Conservation (phyloP, 306 rosid species). For the Carpinus fangiana region DNA sequence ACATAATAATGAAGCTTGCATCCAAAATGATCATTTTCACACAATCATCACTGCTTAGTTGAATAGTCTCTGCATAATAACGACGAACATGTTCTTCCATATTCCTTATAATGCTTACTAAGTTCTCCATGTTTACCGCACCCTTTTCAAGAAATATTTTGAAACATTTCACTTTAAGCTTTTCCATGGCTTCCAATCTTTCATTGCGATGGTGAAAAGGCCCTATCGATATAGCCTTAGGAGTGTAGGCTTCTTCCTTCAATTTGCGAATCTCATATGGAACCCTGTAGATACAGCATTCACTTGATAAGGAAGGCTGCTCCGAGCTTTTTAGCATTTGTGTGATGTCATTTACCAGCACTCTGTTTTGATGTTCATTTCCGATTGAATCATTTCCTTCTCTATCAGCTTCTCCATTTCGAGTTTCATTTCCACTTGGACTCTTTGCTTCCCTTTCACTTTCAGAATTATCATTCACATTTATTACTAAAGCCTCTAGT, state of each 20-base stretch:
- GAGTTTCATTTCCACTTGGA: not conserved
- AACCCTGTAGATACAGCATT: conserved; percentile 1
- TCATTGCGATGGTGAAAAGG: not conserved
- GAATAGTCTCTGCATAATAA: not conserved
- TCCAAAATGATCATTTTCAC: conserved; percentile 15
- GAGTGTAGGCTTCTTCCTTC: not conserved
- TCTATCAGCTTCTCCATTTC: too few relatives aligned
- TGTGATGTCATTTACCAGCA: not conserved
- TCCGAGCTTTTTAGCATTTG: not conserved
- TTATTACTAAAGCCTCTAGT: not conserved
- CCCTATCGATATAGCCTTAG: conserved; percentile 1
- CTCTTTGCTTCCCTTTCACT: too few relatives aligned
- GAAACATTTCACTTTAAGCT: not conserved
- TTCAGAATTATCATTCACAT: too few relatives aligned
- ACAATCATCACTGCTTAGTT: not conserved
- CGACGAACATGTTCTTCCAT: not conserved
- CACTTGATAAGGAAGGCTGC: not conserved
- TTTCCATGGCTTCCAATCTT: not conserved
- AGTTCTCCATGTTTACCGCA: not conserved
- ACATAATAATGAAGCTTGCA: conserved; percentile 4
- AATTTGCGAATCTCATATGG: not conserved
- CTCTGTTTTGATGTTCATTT: not conserved
- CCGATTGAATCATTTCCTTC: not conserved
- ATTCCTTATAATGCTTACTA: not conserved
- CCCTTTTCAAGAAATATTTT: not conserved